Base-by-base conservation (phyloP, 495 filamentous ascomycete genomes). In the Aspergillus heteromorphus region DNA sequence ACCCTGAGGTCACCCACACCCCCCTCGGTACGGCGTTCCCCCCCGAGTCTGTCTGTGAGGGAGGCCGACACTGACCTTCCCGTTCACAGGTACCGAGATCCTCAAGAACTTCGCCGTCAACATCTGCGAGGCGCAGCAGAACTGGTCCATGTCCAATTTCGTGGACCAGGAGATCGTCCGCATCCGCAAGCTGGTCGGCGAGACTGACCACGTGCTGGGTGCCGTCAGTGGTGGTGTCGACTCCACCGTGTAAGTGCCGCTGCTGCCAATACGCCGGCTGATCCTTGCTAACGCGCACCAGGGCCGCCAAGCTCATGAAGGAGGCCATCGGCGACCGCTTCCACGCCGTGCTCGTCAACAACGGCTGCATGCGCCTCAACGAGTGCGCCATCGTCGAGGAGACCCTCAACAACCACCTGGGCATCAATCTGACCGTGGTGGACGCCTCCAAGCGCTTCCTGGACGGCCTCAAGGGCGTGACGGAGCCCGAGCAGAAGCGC, bases 141-240 rank as follows among this genome's bases (percentile, higher is more conserved):
- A 89, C 63, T 96, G 92, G 91, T 84, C 79, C 2, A 96, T 96
- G 91, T 73, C 75, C 21, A 78, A 81, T 55, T 96, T 96, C 66
- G 77, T 89, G 2, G 82, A 88, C 50, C 79, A 87, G 58, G 89
- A 93, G 66, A 87, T 96, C 62, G 68, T 72, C 16, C 76, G 88
- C 23, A 96, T 97, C 57, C 76, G 87, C 31, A 71, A 81, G 3
- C 72, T 92, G 13, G 92, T 97, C 31, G 91, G 92, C 6, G 75
- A 83, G 14, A 84, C 79, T 45, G 91, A 81, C 0, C 91, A 92
- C 65, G 92, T 96, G 13, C 81, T 96, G 55, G 89, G 88, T 25
- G 87, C 89, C 43, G 87, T 92, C 23, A 89, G 84, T 55, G 93
- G 93, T 59, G 93, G 93, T 62, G 93, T 98, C 4, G 93, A 98